These are phyloP conservation scores for Candida verbasci DNA, from an alignment of 805 yeast genomes.

Conservation along the genomic window DNA sequence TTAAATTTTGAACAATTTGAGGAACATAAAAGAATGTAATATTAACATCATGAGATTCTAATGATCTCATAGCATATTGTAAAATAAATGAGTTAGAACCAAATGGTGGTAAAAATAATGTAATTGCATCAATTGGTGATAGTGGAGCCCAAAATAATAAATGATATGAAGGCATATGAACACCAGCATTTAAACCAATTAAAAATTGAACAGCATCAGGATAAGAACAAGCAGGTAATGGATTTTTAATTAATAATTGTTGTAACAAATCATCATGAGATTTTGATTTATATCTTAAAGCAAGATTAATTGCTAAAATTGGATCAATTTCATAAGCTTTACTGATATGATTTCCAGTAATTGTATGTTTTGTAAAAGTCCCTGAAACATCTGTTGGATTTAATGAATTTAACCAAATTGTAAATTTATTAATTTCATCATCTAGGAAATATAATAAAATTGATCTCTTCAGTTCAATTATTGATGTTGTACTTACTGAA, in stretches of 20 bases:
- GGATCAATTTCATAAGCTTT: slow-evolving; percentile 68
- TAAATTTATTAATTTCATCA: slow-evolving; percentile 68
- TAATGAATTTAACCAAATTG: slow-evolving; percentile 74
- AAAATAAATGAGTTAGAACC: slow-evolving; percentile 61
- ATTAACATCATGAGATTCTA: slow-evolving; percentile 83
- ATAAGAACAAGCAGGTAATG: slow-evolving; percentile 52
- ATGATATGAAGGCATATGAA: slow-evolving; percentile 35
- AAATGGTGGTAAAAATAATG: slow-evolving; percentile 72
- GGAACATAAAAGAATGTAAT: slow-evolving; percentile 95
- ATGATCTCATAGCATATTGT: slow-evolving; percentile 86
- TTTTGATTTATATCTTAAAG: slow-evolving; percentile 50
- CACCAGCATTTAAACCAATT: slow-evolving; percentile 34
- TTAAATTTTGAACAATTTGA: slow-evolving; percentile 88
- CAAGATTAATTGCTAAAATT: slow-evolving; percentile 64
- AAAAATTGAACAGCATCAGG: slow-evolving; percentile 60
- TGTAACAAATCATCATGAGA: slow-evolving; percentile 38
- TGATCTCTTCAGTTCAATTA: slow-evolving; percentile 46
- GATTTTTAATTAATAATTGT: slow-evolving; percentile 47
- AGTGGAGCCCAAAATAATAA: slow-evolving; percentile 69
- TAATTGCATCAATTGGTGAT: slow-evolving; percentile 81
- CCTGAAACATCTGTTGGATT: slow-evolving; percentile 36
- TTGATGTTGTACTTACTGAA: slow-evolving; percentile 15
- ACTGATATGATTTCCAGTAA: slow-evolving; percentile 40
- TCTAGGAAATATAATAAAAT: slow-evolving; percentile 61
- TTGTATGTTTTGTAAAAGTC: slow-evolving; percentile 23